Percentiles rank a stretch among this genome's conserved stretches.
phyloP scores from a whole-genome alignment of 768 basidiomycete genomes.

The Galerina marginata region DNA sequence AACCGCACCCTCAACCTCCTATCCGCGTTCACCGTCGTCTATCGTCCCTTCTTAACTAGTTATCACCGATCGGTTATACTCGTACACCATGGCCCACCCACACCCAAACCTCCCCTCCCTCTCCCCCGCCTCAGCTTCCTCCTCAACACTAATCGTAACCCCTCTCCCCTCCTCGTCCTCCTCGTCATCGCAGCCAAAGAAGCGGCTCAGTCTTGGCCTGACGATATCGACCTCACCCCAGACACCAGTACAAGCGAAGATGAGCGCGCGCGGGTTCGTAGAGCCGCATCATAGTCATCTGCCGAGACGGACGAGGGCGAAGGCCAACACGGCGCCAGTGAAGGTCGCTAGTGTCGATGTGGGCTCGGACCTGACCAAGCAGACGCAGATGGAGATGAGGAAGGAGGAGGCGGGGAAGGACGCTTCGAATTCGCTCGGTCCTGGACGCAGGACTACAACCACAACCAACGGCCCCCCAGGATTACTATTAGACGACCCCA shows the following conservation, averaged over 20 bases:
- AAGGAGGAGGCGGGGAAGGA: no score
- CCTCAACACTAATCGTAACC: conserved; percentile 22
- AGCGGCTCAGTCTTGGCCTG: background rate
- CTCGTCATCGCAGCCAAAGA: background rate
- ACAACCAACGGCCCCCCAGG: no score
- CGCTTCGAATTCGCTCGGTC: no score
- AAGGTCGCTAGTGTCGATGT: no score
- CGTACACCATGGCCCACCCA: background rate
- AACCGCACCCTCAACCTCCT: no score
- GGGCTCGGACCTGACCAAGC: background rate
- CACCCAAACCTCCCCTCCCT: no score
- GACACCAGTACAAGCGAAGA: conserved; percentile 4
- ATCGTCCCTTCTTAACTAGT: no score
- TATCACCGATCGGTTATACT: no score
- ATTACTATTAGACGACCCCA: no score
- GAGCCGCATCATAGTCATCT: conserved; percentile 25
- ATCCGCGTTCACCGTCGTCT: no score
- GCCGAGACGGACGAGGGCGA: conserved; percentile 16
- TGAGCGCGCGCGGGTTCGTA: conserved; percentile 27
- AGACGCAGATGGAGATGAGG: no score
- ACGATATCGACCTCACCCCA: background rate
- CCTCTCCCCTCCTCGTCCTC: conserved; percentile 2
- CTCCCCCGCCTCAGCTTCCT: conserved; percentile 20
- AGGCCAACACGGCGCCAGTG: background rate
- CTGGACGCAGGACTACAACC: no score